Evolutionary conservation across 345 rosid genomes (phyloP), one percentile per base, ranked within the genome.

Genomic region (Eutrema japonicum): DNA sequence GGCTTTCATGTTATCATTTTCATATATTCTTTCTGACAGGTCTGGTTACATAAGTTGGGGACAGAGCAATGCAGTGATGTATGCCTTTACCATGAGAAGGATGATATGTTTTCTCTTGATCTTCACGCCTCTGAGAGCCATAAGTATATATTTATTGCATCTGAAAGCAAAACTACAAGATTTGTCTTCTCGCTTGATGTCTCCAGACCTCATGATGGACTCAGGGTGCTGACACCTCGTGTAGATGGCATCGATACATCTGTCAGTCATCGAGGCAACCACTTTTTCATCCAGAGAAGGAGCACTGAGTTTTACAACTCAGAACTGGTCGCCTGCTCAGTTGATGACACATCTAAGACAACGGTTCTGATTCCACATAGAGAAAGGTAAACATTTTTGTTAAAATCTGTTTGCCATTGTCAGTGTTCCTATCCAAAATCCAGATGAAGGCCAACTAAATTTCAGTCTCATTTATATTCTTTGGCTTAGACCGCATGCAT

Each of bases 41-140:
- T 77, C 46, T 94, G 98, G 98, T 80, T 91, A 62, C 98, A 94
- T 80, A 87, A 85, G 84, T 57, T 94, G 86, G 97, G 86, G 62
- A 81, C 93, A 2, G 89, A 86, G 36, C 97, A 87, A 47, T 78
- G 84, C 38, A 83, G 67, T 76, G 98, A 94, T 73, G 51, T 71
- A 12, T 86, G 96, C 82, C 91, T 94, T 64, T 89, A 91, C 75
- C 95, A 91, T 42, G 97, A 94, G 82, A 83, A 89, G 82, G 95
- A 94, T 83, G 96, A 91, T 60, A 91, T 78, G 81, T 94, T 88
- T 80, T 83, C 89, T 72, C 78, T 94, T 71, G 85, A 57, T 57
- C 89, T 94, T 59, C 63, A 71, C 41, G 80, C 92, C 62, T 91
- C 97, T 64, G 97, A 88, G 81, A 91, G 89, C 79, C 80, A 91